These are phyloP conservation scores for Chrysanthemum seticuspe DNA, from an alignment of 129 eudicot genomes.

Conservation along the genomic window DNA sequence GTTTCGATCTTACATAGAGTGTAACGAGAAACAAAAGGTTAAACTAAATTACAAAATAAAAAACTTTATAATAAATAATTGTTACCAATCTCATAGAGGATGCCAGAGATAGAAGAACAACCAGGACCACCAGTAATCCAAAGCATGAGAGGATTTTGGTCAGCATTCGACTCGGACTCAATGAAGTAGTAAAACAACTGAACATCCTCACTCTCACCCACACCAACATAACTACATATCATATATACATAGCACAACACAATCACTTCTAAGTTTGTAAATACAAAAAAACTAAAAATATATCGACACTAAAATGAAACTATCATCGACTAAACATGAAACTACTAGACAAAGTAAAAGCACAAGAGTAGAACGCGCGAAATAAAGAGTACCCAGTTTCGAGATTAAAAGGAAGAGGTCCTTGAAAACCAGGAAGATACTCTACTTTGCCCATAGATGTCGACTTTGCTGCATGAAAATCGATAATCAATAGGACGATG, in stretches of 20 bases:
- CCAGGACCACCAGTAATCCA: slow-evolving; percentile 35
- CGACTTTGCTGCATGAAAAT: neutral
- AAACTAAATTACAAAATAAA: too few relatives aligned
- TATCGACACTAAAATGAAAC: neutral
- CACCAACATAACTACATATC: slow-evolving; percentile 24
- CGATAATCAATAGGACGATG: neutral
- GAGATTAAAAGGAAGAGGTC: slow-evolving; percentile 12
- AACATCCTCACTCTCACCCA: slow-evolving; percentile 26
- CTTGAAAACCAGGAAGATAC: slow-evolving; percentile 18
- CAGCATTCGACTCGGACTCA: slow-evolving; percentile 23
- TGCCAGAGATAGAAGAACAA: slow-evolving; percentile 28
- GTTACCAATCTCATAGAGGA: slow-evolving; percentile 10
- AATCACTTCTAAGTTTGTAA: neutral
- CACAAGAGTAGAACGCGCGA: neutral
- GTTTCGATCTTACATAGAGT: too few relatives aligned
- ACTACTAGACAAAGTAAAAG: neutral
- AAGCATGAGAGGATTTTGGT: slow-evolving; percentile 23
- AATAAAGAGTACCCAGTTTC: slow-evolving; percentile 6
- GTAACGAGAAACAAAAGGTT: too few relatives aligned
- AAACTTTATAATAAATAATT: too few relatives aligned
- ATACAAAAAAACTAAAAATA: too few relatives aligned
- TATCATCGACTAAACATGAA: neutral
- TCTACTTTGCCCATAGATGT: slow-evolving; percentile 1
- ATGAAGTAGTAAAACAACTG: slow-evolving; percentile 34
- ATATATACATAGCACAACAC: too few relatives aligned